Evolutionary conservation across 306 rosid species (phyloP).

Genomic region (Fragaria vesca): DNA sequence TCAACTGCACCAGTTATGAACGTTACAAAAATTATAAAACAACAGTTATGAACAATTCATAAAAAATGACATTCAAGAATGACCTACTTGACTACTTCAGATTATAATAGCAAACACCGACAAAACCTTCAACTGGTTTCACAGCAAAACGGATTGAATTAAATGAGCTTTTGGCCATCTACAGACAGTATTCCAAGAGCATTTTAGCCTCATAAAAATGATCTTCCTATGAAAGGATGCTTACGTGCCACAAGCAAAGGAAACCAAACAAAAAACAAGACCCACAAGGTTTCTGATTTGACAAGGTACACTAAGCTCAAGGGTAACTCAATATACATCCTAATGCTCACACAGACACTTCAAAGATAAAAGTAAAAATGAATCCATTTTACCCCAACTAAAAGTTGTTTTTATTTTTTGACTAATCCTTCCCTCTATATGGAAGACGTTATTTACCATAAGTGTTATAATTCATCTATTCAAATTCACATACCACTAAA

Average conservation of each 20-base stretch:
- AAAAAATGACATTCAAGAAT: neutral
- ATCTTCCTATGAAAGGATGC: neutral
- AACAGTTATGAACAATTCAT: neutral
- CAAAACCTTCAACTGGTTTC: neutral
- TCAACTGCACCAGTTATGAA: neutral
- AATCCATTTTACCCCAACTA: neutral
- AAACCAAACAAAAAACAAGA: neutral
- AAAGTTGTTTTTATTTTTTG: neutral
- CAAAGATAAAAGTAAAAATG: neutral
- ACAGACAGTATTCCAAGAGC: neutral
- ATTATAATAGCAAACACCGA: neutral
- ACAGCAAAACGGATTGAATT: neutral
- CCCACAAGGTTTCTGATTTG: neutral
- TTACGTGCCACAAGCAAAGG: neutral
- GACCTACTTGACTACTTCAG: neutral
- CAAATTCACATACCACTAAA: neutral
- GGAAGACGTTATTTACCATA: neutral
- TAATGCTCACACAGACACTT: neutral
- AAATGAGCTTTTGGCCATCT: neutral
- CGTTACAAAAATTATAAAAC: neutral
- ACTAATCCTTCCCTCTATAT: neutral
- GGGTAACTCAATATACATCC: neutral
- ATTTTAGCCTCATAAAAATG: neutral
- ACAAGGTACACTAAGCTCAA: neutral
- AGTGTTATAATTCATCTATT: neutral